A percentile compares a stretch with the other conserved stretches of the same genome.
phyloP scores from a whole-genome alignment of 352 stramenopile species.

The Nothophytophthora sp. region DNA sequence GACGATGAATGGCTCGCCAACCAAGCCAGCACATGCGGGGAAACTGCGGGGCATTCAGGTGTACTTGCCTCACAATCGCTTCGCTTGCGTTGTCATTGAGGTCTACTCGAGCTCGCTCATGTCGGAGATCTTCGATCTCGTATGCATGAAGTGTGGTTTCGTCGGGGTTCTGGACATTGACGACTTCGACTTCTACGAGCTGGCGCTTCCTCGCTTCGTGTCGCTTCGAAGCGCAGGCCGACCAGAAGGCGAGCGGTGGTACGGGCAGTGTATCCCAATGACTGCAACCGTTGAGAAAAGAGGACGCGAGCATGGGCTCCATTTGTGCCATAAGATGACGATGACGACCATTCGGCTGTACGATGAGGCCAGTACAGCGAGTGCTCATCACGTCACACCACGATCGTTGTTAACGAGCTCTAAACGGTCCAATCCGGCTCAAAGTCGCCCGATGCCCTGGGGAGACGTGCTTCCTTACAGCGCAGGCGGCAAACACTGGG shows the following conservation, averaged over 20 bases:
- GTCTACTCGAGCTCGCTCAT: constrained; percentile 51
- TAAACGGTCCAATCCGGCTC: constrained; percentile 75
- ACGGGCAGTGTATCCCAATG: constrained; percentile 71
- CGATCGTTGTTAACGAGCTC: constrained; percentile 72
- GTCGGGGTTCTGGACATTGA: constrained; percentile 67
- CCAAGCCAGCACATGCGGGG: constrained; percentile 35
- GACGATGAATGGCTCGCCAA: constrained; percentile 40
- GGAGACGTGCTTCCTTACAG: constrained; percentile 78
- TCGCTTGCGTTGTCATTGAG: constrained; percentile 78
- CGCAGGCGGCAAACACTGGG: constrained; percentile 79
- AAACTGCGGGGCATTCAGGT: constrained; percentile 63
- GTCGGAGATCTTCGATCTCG: constrained; percentile 74
- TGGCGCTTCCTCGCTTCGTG: constrained; percentile 82
- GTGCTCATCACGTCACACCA: constrained; percentile 79
- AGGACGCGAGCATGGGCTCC: constrained; percentile 70
- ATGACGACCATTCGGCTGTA: constrained; percentile 90
- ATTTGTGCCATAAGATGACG: constrained; percentile 85
- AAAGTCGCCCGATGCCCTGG: constrained; percentile 81
- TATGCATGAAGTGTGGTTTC: constrained; percentile 80
- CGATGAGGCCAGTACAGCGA: constrained; percentile 85
- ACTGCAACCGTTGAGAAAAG: constrained; percentile 52
- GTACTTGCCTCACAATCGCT: constrained; percentile 87
- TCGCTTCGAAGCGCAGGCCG: constrained; percentile 82
- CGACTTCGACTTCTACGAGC: constrained; percentile 87
- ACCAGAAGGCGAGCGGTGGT: constrained; percentile 87